Conservation (phyloP, 768 basidiomycete genomes). For the Lyophyllum shimeji region DNA sequence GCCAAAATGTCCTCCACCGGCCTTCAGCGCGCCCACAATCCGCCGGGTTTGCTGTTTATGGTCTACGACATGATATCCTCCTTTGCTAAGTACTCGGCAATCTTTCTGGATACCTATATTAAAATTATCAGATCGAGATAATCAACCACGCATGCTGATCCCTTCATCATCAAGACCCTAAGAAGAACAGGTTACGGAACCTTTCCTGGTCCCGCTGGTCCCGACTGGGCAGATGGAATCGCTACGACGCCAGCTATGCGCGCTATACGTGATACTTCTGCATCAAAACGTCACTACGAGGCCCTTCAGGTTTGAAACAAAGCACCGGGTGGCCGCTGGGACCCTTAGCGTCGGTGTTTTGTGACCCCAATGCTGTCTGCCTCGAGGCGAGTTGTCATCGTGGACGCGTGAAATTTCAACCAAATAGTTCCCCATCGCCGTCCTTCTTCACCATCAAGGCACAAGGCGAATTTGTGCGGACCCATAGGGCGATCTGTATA, state of each 20-base stretch:
- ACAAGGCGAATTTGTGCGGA: constrained; percentile 11
- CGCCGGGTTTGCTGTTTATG: constrained; percentile 2
- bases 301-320: constrained; percentile 3
- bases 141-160: constrained; percentile 1
- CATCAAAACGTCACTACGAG: constrained; percentile 13
- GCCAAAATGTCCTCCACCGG: background rate
- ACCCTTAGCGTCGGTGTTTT: constrained; percentile 11
- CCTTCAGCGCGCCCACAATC: constrained; percentile 1
- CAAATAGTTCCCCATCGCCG: constrained; percentile 7
- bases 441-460: constrained; percentile 14
- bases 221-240: background rate
- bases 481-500: constrained; percentile 5
- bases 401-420: constrained; percentile 12
- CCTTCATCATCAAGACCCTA: background rate
- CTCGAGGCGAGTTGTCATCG: constrained; percentile 20
- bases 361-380: constrained; percentile 10
- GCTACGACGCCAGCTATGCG: background rate
- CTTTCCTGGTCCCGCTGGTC: constrained; percentile 3
- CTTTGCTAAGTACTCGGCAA: background rate
- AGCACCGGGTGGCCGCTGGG: constrained; percentile 5
- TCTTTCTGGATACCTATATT: background rate
- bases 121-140: constrained; percentile 6
- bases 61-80: background rate
- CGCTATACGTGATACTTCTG: constrained; percentile 2
- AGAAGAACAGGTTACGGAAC: background rate